phyloP scores from a whole-genome alignment of 306 rosid genomes.

The Carpinus viminea region DNA sequence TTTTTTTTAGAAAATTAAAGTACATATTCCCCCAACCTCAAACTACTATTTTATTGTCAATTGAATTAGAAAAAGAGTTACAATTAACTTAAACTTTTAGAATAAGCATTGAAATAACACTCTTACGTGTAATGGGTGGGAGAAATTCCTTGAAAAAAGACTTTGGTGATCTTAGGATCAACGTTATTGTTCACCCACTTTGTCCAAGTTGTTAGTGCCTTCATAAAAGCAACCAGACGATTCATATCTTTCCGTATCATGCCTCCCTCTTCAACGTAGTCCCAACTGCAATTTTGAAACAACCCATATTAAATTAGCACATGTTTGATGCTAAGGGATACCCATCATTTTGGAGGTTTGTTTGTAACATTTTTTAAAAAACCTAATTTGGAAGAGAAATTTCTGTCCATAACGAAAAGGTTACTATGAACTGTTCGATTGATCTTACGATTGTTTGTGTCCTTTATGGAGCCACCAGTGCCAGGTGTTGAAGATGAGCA shows the following conservation, averaged over 20 bases:
- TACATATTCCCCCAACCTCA: too few species aligned
- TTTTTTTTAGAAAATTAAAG: too few species aligned
- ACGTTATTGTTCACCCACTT: slow-evolving; percentile 45
- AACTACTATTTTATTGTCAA: too few species aligned
- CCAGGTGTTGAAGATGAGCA: slow-evolving; percentile 49
- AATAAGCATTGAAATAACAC: too few species aligned
- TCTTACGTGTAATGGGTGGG: slow-evolving; percentile 34
- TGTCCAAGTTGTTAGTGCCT: slow-evolving; percentile 48
- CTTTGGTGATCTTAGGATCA: slow-evolving; percentile 27
- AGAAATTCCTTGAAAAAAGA: slow-evolving; percentile 47
- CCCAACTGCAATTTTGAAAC: slow-evolving; percentile 30
- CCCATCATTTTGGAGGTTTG: too few species aligned
- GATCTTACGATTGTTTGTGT: slow-evolving; percentile 29
- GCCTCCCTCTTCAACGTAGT: slow-evolving; percentile 35
- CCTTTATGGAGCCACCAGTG: slow-evolving; percentile 61
- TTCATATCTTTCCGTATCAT: slow-evolving; percentile 40
- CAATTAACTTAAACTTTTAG: too few species aligned
- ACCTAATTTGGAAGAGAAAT: too few species aligned
- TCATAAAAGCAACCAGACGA: slow-evolving; percentile 31
- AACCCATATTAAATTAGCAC: background rate
- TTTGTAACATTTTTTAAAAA: too few species aligned
- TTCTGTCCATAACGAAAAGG: too few species aligned
- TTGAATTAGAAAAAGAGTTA: too few species aligned
- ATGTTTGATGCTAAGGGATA: too few species aligned
- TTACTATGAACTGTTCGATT: too few species aligned